Evolutionary conservation across 805 yeast species (phyloP).

Genomic region (Brettanomyces custersianus): DNA sequence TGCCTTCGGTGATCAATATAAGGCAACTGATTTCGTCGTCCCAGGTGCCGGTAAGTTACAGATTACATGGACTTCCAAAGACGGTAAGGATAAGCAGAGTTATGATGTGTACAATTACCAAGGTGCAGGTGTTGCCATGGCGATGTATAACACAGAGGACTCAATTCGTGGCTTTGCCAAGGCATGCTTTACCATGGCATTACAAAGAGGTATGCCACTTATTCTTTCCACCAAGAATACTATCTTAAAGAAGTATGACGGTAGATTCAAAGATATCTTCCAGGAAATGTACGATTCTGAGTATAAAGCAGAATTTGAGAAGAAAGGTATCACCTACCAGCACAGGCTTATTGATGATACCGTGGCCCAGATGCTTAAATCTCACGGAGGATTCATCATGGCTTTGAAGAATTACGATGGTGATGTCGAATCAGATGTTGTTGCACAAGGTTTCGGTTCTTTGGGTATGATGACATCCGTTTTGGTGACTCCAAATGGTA

Average conservation of each 20-base stretch:
- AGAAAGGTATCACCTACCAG: constrained; percentile 59
- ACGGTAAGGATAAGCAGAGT: constrained; percentile 40
- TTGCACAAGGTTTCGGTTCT: constrained; percentile 83
- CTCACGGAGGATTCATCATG: constrained; percentile 73
- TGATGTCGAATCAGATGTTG: constrained; percentile 78
- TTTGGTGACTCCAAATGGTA: constrained; percentile 76
- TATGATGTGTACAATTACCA: constrained; percentile 53
- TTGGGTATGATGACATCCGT: constrained; percentile 80
- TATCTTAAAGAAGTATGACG: constrained; percentile 73
- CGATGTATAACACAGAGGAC: constrained; percentile 79
- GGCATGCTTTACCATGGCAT: constrained; percentile 68
- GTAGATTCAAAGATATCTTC: constrained; percentile 75
- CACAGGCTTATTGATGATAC: constrained; percentile 80
- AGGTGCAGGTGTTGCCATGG: constrained; percentile 65
- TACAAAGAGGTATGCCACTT: constrained; percentile 52
- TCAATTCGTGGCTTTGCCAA: constrained; percentile 73
- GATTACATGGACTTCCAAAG: constrained; percentile 55
- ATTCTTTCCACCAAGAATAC: constrained; percentile 73
- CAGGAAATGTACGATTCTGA: constrained; percentile 51
- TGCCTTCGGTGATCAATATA: constrained; percentile 79
- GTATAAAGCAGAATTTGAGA: constrained; percentile 51
- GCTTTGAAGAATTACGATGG: constrained; percentile 83
- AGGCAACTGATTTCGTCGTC: constrained; percentile 65
- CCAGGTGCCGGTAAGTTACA: constrained; percentile 61
- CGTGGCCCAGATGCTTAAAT: constrained; percentile 85